phyloP scores from a whole-genome alignment of 306 rosid species.

The Luffa aegyptiaca region DNA sequence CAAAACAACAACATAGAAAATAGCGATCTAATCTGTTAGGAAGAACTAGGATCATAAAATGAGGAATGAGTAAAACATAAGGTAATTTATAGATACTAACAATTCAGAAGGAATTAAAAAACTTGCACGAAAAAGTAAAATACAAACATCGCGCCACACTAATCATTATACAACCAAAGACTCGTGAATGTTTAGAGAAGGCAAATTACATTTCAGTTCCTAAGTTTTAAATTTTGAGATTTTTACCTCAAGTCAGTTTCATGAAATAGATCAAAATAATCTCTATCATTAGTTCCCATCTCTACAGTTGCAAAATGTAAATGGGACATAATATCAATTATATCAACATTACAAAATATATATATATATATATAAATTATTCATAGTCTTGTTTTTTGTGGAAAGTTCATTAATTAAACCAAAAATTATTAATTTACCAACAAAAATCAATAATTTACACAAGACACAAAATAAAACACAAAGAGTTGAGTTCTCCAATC shows the following conservation, averaged over 20 bases:
- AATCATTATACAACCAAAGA: not conserved
- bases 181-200: not conserved
- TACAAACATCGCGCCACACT: not conserved
- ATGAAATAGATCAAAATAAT: not conserved
- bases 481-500: not conserved
- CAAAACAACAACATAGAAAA: not conserved
- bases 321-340: not conserved
- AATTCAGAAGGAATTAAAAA: not conserved
- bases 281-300: not conserved
- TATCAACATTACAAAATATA: not conserved
- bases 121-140: not conserved
- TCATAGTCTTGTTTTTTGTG: too few relatives aligned
- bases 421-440: not conserved
- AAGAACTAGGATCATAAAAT: not conserved
- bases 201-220: not conserved
- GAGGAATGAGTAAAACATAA: not conserved
- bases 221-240: not conserved
- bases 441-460: not conserved
- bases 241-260: not conserved
- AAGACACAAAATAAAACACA: not conserved
- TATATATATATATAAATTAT: too few relatives aligned
- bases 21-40: conserved; percentile 6
- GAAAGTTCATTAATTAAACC: not conserved
- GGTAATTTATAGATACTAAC: not conserved
- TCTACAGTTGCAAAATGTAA: not conserved